These are phyloP conservation scores for Penicillium sp. DNA, from an alignment of 2,329 filamentous ascomycete genomes.

Conservation along the genomic window DNA sequence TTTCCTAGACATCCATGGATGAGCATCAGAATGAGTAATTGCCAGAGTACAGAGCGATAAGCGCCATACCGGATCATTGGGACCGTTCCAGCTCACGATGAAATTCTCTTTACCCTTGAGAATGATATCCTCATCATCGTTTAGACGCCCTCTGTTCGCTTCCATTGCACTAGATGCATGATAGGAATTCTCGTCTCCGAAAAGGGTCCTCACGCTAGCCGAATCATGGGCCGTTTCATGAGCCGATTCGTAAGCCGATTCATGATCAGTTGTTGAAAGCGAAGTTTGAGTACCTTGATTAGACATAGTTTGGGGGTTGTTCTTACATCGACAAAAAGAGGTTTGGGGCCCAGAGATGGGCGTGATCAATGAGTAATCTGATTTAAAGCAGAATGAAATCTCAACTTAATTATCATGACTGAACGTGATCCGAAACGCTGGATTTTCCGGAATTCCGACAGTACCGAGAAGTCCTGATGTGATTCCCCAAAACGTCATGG, in stretches of 20 bases:
- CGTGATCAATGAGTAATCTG: too few species aligned
- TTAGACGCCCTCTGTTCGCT: neutral
- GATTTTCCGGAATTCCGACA: too few species aligned
- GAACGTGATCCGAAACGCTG: too few species aligned
- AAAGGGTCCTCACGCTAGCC: neutral
- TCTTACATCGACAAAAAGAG: neutral
- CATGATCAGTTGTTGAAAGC: neutral
- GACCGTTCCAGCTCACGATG: slow-evolving; percentile 6
- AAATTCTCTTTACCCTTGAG: neutral
- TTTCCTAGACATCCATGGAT: neutral
- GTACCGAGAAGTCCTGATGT: too few species aligned
- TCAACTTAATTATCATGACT: too few species aligned
- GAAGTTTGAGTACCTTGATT: neutral
- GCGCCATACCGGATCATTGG: slow-evolving; percentile 3
- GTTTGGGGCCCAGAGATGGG: too few species aligned
- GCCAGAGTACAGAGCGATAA: neutral
- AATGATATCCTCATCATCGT: neutral
- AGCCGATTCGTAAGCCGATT: neutral
- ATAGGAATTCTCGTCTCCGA: neutral
- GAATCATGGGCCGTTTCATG: neutral
- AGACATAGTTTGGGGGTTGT: neutral
- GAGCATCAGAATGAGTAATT: neutral
- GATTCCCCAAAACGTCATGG: too few species aligned
- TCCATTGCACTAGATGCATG: neutral
- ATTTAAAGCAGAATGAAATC: too few species aligned